Evolutionary conservation across 768 basidiomycete genomes (phyloP).

Genomic region (Russula lepida): DNA sequence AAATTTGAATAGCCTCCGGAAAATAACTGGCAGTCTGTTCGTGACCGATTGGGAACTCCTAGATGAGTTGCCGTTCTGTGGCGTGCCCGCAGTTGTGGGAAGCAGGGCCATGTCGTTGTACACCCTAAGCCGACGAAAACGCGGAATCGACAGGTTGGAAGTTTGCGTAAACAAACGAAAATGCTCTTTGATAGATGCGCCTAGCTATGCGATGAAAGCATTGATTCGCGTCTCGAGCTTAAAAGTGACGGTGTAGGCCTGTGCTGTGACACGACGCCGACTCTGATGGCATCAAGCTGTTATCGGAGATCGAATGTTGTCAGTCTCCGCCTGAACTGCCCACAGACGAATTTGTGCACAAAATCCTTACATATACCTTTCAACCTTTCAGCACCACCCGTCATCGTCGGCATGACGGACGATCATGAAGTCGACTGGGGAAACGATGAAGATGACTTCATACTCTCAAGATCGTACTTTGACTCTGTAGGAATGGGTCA

Average conservation of each 20-base stretch:
- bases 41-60: constrained; percentile 27
- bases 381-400: constrained; percentile 20
- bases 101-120: constrained; percentile 24
- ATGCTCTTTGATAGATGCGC: background rate
- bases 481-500: constrained; percentile 20
- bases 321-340: constrained; percentile 9
- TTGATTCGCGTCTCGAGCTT: constrained; percentile 4
- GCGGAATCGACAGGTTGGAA: constrained; percentile 20
- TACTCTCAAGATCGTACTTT: constrained; percentile 16
- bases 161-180: background rate
- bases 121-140: constrained; percentile 20
- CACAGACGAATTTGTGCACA: background rate
- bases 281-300: background rate
- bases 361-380: constrained; percentile 15
- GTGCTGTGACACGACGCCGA: background rate
- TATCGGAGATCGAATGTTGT: constrained; percentile 1
- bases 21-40: constrained; percentile 68
- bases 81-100: constrained; percentile 22
- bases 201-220: constrained; percentile 1
- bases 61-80: constrained; percentile 16
- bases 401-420: constrained; percentile 44
- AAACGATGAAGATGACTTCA: constrained; percentile 37
- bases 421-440: constrained; percentile 69
- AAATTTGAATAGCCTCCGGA: constrained; percentile 69
- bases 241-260: background rate